Evolutionary conservation across 805 yeast genomes (phyloP).

Genomic region (Alloascoidea hylecoeti): DNA sequence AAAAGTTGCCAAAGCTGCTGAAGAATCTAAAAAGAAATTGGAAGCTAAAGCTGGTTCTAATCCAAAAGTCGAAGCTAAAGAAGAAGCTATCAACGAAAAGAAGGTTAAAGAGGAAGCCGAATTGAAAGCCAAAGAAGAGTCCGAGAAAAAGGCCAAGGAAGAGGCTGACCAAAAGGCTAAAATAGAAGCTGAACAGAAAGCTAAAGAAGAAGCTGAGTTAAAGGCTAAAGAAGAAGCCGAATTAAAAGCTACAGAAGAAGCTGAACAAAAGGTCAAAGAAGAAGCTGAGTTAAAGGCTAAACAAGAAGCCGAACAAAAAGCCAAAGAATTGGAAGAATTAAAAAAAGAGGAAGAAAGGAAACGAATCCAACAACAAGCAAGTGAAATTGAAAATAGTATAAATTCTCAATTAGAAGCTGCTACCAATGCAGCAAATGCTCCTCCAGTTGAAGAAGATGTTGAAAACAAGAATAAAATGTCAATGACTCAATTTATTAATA

Average conservation of each 20-base stretch:
- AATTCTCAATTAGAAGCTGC: slow-evolving; percentile 4
- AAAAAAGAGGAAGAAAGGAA: slow-evolving; percentile 4
- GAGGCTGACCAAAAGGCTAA: slow-evolving; percentile 2
- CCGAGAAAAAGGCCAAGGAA: slow-evolving; percentile 5
- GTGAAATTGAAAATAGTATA: not conserved
- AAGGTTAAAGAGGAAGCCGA: slow-evolving; percentile 4
- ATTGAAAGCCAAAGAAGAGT: slow-evolving; percentile 3
- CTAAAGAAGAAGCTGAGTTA: slow-evolving; percentile 5
- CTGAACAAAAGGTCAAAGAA: slow-evolving; percentile 3
- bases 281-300: slow-evolving; percentile 5
- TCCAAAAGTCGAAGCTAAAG: slow-evolving; percentile 4
- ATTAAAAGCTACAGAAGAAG: slow-evolving; percentile 1
- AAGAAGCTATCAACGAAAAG: slow-evolving; percentile 3
- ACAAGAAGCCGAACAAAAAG: slow-evolving; percentile 5
- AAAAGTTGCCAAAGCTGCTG: slow-evolving; percentile 4
- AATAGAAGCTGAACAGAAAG: slow-evolving; percentile 4
- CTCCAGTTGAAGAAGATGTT: not conserved
- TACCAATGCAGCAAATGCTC: too few species aligned
- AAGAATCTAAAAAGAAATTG: slow-evolving; percentile 3
- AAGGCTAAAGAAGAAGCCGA: slow-evolving; percentile 4
- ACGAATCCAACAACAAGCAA: slow-evolving; percentile 3
- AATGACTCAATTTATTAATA: slow-evolving; percentile 27
- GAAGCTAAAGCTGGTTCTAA: slow-evolving; percentile 2
- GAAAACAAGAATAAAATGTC: slow-evolving; percentile 6
- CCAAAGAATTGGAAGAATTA: slow-evolving; percentile 4